phyloP scores from a whole-genome alignment of 2,329 filamentous ascomycete genomes.

The Sphaceloma murrayae region DNA sequence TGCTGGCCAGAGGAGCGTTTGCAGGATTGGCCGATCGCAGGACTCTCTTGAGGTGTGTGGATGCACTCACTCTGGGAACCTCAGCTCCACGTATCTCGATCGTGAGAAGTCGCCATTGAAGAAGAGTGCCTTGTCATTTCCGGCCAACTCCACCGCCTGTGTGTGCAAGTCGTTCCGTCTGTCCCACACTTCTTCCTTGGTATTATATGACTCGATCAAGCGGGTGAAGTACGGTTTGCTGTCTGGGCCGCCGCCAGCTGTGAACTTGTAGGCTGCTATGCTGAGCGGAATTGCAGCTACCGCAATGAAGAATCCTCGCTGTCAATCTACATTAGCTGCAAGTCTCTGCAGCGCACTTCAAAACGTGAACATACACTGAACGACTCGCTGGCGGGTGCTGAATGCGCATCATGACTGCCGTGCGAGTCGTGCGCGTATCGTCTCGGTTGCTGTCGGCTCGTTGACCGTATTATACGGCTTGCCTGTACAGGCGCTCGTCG shows the following conservation, averaged over 20 bases:
- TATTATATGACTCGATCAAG: conserved; percentile 49
- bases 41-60: not conserved
- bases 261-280: conserved; percentile 38
- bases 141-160: conserved; percentile 52
- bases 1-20: no score
- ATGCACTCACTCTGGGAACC: conserved; percentile 53
- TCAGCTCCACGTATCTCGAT: conserved; percentile 43
- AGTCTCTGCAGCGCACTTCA: conserved; percentile 16
- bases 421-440: conserved; percentile 31
- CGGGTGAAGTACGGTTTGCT: conserved; percentile 36
- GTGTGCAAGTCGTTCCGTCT: conserved; percentile 52
- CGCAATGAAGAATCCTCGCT: conserved; percentile 41
- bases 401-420: conserved; percentile 31
- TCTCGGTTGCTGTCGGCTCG: conserved; percentile 32
- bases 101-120: conserved; percentile 36
- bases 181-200: conserved; percentile 45
- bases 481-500: conserved; percentile 36
- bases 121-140: conserved; percentile 53
- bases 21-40: no score
- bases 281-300: conserved; percentile 37
- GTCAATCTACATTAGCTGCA: conserved; percentile 17
- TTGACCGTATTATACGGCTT: conserved; percentile 31
- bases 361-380: conserved; percentile 39
- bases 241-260: conserved; percentile 33
- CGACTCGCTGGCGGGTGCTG: conserved; percentile 37